Evolutionary conservation across 2,329 filamentous ascomycete genomes (phyloP).

Genomic region (Alternaria panax): DNA sequence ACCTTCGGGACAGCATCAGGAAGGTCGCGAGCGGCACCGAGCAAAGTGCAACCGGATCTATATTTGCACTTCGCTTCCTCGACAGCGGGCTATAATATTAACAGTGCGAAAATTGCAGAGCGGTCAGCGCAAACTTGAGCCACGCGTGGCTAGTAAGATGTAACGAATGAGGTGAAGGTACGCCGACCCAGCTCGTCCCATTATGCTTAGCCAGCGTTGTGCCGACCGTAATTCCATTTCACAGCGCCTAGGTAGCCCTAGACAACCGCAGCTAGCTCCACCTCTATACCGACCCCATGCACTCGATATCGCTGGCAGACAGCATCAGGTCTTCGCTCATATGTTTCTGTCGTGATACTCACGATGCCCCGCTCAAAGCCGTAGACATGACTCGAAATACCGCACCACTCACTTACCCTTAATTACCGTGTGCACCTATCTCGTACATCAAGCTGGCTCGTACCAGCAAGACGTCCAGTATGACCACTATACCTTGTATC

Average conservation of each 20-base stretch:
- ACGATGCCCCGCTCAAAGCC: neutral
- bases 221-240: constrained; percentile 7
- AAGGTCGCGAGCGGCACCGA: neutral
- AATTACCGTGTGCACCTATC: neutral
- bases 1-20: neutral
- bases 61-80: neutral
- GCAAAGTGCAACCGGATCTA: neutral
- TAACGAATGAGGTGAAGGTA: constrained; percentile 6
- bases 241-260: neutral
- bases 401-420: neutral
- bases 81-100: neutral
- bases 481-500: neutral
- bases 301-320: neutral
- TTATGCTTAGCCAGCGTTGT: constrained; percentile 4
- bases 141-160: constrained; percentile 1
- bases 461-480: neutral
- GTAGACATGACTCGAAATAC: neutral
- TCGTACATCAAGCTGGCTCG: neutral
- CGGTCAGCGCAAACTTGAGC: constrained; percentile 8
- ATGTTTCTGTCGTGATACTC: neutral
- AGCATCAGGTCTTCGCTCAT: neutral
- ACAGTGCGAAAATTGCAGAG: neutral
- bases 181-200: neutral
- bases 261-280: neutral
- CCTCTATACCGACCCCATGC: neutral